These are phyloP conservation scores for Microbotryomycetes sp. DNA, from an alignment of 1,284 basidiomycete genomes.

Conservation along the genomic window DNA sequence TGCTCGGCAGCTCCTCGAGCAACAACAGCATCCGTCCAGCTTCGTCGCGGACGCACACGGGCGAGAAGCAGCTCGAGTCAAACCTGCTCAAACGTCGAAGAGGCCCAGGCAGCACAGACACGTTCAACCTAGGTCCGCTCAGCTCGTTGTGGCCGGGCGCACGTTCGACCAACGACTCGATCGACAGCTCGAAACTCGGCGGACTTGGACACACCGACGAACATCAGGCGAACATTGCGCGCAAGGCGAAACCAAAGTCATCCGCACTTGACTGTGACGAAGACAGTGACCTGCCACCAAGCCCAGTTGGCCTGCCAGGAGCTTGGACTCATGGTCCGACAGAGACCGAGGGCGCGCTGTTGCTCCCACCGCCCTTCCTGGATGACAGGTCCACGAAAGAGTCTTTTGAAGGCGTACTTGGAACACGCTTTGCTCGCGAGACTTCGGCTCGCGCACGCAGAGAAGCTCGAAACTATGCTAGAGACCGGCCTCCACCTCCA, in stretches of 20 bases:
- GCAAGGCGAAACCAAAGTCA: background rate
- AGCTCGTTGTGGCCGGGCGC: background rate
- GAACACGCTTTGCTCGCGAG: conserved; percentile 5
- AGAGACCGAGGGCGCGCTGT: conserved; percentile 1
- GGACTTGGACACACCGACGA: background rate
- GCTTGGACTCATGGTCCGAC: background rate
- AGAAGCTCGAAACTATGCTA: conserved; percentile 1
- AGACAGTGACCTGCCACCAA: background rate
- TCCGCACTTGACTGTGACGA: too few relatives aligned
- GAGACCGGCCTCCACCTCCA: conserved; percentile 19
- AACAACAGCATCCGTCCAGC: background rate
- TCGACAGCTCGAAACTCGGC: background rate
- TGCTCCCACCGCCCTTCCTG: conserved; percentile 19
- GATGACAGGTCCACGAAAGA: background rate
- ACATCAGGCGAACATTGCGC: background rate
- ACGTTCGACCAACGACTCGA: background rate
- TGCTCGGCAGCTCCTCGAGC: background rate
- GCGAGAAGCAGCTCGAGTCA: background rate
- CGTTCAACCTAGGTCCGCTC: background rate
- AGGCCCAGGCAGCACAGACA: background rate
- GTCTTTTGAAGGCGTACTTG: conserved; percentile 22
- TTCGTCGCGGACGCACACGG: background rate
- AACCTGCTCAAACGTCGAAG: background rate
- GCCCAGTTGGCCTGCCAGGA: conserved; percentile 5
- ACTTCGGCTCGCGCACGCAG: background rate